A percentile compares a stretch with the other conserved stretches of the same genome.
Conservation (phyloP, 2,329 filamentous ascomycete species). For the Teratosphaeria nubilosa region DNA sequence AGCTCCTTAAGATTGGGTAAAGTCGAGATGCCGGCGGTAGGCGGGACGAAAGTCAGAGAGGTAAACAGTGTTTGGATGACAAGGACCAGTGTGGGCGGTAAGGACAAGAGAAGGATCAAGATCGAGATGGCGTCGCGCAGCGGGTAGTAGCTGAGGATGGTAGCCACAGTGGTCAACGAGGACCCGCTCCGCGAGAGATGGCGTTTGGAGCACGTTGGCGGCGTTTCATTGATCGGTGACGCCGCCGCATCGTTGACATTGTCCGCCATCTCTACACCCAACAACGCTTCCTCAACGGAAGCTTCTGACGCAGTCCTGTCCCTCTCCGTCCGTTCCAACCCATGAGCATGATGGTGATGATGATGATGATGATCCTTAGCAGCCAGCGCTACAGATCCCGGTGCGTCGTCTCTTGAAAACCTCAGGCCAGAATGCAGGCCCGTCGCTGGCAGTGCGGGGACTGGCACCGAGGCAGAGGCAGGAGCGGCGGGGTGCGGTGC, state of each 20-base stretch:
- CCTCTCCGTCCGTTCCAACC: constrained; percentile 19
- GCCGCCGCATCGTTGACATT: constrained; percentile 14
- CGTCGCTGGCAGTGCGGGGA: constrained; percentile 27
- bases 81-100: constrained; percentile 78
- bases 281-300: constrained; percentile 30
- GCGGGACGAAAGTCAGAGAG: constrained; percentile 82
- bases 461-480: neutral
- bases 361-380: constrained; percentile 9
- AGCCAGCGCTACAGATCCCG: constrained; percentile 6
- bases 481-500: constrained; percentile 9
- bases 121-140: constrained; percentile 94
- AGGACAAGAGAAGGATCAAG: constrained; percentile 86
- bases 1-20: constrained; percentile 79
- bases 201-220: constrained; percentile 36
- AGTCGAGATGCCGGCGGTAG: constrained; percentile 60
- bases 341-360: constrained; percentile 15
- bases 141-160: constrained; percentile 80
- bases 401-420: constrained; percentile 21
- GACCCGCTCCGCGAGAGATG: constrained; percentile 57
- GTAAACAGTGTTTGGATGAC: constrained; percentile 88
- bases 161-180: constrained; percentile 67
- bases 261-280: constrained; percentile 21
- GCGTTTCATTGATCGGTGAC: constrained; percentile 11
- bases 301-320: constrained; percentile 33
- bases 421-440: constrained; percentile 29